Base-by-base conservation (phyloP, 306 rosid genomes). In the Inga oerstediana region DNA sequence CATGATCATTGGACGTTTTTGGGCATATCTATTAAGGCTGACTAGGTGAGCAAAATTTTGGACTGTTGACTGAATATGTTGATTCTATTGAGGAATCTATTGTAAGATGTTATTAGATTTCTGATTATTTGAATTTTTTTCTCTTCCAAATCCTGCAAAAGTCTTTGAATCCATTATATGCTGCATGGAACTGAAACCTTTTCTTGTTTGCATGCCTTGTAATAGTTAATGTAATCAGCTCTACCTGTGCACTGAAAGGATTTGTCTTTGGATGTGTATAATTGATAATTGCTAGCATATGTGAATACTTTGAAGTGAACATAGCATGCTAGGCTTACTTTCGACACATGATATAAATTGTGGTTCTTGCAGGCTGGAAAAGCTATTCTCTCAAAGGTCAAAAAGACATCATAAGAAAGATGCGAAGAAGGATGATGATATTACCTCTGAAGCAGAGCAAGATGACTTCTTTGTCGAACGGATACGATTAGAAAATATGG, bases 401-500 rank as follows among this genome's bases (percentile, higher is more conserved):
- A 79, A 84, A 80, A 58, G 66, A 84, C 85, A 32, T 76, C 45
- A 0, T 17, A 81, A 81, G 89, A 84, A 75, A 56, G 88, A 85
- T 78, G 77, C 79, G 24, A 90, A 88, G 90, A 91, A 89, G 83
- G 76, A 81, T 32, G 93, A 89, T 62, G 90, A 86, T 20, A 39
- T 66, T 74, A 45, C 22, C 58, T 68, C 84, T 39, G 91, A 85
- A 77, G 79, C 76, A 78, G 82, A 83, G 80, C 82, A 32, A 11
- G 90, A 82, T 43, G 95, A 88, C 51, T 78, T 85, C 65, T 79
- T 27, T 80, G 93, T 91, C 67, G 95, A 93, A 86, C 86, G 98
- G 58, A 80, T 89, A 81, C 92, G 94, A 72, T 92, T 93, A 13
- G 98, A 95, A 88, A 95, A 91, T 71, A 76, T 93, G 97, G 91